Percentiles rank a stretch among this genome's conserved stretches.
These are phyloP conservation scores for Fusarium armeniacum DNA, from an alignment of 2,329 filamentous ascomycete genomes.

Conservation along the genomic window DNA sequence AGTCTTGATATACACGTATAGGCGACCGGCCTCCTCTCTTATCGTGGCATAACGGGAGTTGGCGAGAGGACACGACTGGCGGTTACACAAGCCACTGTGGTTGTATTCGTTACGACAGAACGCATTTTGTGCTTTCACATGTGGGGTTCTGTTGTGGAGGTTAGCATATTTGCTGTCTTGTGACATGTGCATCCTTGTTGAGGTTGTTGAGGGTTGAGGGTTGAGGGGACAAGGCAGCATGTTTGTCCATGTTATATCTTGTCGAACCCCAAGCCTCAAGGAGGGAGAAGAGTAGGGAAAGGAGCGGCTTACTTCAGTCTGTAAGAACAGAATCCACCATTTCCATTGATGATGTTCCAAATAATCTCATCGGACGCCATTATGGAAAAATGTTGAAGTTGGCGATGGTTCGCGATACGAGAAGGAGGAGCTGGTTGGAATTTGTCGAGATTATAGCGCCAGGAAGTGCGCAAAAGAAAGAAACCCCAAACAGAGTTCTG, in stretches of 20 bases:
- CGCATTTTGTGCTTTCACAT: not conserved
- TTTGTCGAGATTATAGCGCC: not conserved
- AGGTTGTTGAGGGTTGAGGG: not conserved
- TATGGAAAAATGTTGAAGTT: not conserved
- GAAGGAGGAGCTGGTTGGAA: not conserved
- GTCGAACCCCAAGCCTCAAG: not conserved
- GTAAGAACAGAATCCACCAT: constrained; percentile 94
- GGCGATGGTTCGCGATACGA: not conserved
- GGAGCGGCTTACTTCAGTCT: constrained; percentile 80
- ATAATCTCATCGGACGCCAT: constrained; percentile 98
- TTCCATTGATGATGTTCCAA: constrained; percentile 85
- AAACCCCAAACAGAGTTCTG: not conserved
- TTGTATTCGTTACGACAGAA: constrained; percentile 98
- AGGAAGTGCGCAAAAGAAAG: not conserved
- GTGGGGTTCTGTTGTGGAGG: constrained; percentile 66
- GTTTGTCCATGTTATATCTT: not conserved
- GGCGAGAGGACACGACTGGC: constrained; percentile 90
- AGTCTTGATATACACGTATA: too few relatives aligned
- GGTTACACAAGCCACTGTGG: constrained; percentile 84
- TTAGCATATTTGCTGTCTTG: constrained; percentile 47
- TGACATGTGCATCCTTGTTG: not conserved
- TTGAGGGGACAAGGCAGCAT: not conserved
- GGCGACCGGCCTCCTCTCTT: too few relatives aligned
- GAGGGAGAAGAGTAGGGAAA: not conserved
- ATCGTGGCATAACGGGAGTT: constrained; percentile 94